Base-by-base conservation (phyloP, 495 filamentous ascomycete species). In the Ascobolus immersus region DNA sequence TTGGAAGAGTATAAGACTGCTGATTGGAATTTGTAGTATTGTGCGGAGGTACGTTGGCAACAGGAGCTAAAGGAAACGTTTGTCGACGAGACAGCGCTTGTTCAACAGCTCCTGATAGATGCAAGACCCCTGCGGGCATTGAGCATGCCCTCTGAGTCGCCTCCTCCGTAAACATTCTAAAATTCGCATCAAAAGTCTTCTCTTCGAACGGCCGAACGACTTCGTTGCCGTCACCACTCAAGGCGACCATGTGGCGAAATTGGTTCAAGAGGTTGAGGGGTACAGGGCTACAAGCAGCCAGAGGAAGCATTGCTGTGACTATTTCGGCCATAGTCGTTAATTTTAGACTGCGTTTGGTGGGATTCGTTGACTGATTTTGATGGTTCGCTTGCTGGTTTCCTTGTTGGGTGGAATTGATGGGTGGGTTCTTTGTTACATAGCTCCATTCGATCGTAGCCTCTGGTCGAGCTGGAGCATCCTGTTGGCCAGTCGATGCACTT, bases 111-210 rank as follows among this genome's bases (percentile, higher is more conserved):
- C n/a, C n/a, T n/a, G n/a, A n/a, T n/a, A n/a, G n/a, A n/a, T n/a
- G n/a, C n/a, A n/a, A n/a, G n/a, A n/a, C n/a, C n/a, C n/a, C n/a
- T n/a, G n/a, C n/a, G n/a, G n/a, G n/a, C n/a, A n/a, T n/a, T n/a
- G n/a, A n/a, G n/a, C n/a, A n/a, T n/a, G n/a, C n/a, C n/a, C n/a
- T n/a, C n/a, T n/a, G n/a, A n/a, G n/a, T n/a, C n/a, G n/a, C n/a
- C n/a, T 36, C 23, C n/a, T 19, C 18, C n/a, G 38, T 37, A 14
- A 15, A 40, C 15, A 40, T 31, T 8, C 25, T 17, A 17, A 40
- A 36, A 30, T 38, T 31, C 9, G 38, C 38, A 8, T 40, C 14
- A 27, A 40, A 40, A 8, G 31, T 30, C 5, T 12, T 28, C 4
- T 8, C 15, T 5, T 14, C 18, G 32, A 29, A 40, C 9, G 10